Evolutionary conservation across 2,329 filamentous ascomycete species (phyloP).

Genomic region (Chrysosphaeria jannelii): DNA sequence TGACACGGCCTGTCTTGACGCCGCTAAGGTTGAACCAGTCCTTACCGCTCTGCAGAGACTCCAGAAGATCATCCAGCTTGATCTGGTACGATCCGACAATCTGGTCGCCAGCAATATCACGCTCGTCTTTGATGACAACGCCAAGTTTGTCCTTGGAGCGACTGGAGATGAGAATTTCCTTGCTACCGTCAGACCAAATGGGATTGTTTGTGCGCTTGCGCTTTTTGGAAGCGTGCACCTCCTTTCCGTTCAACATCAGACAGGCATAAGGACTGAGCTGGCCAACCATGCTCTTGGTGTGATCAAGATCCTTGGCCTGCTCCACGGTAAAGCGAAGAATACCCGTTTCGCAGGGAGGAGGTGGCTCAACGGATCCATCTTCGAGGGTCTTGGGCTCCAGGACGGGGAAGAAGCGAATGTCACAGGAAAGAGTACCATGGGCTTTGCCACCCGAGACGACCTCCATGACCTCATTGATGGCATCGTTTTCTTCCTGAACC

Average conservation of each 20-base stretch:
- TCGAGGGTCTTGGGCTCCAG: constrained; percentile 39
- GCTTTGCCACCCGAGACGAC: constrained; percentile 60
- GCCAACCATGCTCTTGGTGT: constrained; percentile 71
- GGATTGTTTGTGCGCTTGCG: constrained; percentile 94
- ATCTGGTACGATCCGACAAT: constrained; percentile 82
- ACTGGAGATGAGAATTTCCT: constrained; percentile 87
- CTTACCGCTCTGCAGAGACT: constrained; percentile 69
- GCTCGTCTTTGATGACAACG: constrained; percentile 81
- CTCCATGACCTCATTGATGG: constrained; percentile 65
- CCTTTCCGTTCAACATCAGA: constrained; percentile 71
- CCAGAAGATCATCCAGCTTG: constrained; percentile 76
- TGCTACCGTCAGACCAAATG: constrained; percentile 76
- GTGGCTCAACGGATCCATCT: constrained; percentile 50
- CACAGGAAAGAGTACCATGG: constrained; percentile 49
- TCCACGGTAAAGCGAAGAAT: constrained; percentile 83
- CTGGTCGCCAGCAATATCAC: constrained; percentile 56
- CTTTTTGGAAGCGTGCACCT: constrained; percentile 68
- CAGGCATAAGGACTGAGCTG: constrained; percentile 73
- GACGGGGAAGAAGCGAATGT: constrained; percentile 88
- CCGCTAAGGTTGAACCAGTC: constrained; percentile 85
- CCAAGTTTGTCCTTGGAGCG: constrained; percentile 72
- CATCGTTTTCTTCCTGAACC: constrained; percentile 43
- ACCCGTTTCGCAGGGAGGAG: constrained; percentile 74
- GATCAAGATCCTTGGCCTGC: constrained; percentile 87
- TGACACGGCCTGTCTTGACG: constrained; percentile 54